Conservation (phyloP, 805 yeast species). For the Zygotorulaspora sp. region DNA sequence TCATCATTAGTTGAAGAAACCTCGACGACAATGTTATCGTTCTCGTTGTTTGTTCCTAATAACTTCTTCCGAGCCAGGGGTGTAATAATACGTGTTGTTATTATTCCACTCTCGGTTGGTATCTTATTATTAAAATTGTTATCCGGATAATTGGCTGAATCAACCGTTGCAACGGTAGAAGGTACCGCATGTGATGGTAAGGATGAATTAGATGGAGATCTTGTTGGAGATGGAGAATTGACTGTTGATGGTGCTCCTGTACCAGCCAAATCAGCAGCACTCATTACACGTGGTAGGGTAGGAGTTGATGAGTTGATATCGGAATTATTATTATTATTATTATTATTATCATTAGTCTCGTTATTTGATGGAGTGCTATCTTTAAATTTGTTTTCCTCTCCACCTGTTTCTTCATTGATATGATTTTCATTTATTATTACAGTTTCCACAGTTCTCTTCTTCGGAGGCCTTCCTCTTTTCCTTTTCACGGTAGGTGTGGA, state of each 20-base stretch:
- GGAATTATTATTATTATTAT: too few relatives aligned
- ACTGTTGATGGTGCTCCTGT: slow-evolving; percentile 1
- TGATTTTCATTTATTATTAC: slow-evolving; percentile 26
- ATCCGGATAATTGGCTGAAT: slow-evolving; percentile 9
- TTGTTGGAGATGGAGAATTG: slow-evolving; percentile 8
- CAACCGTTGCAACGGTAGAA: slow-evolving; percentile 12
- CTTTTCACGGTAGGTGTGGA: slow-evolving; percentile 18
- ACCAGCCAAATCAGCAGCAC: not conserved
- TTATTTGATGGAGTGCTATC: slow-evolving; percentile 17
- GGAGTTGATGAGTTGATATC: not conserved
- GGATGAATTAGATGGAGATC: slow-evolving; percentile 10
- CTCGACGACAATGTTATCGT: slow-evolving; percentile 9
- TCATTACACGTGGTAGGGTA: not conserved
- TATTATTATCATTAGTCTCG: too few relatives aligned
- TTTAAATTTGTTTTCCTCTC: slow-evolving; percentile 16
- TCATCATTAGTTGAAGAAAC: slow-evolving; percentile 7
- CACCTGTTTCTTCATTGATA: slow-evolving; percentile 19
- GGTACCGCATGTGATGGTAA: slow-evolving; percentile 8
- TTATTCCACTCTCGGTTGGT: slow-evolving; percentile 5
- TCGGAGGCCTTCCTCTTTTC: slow-evolving; percentile 36
- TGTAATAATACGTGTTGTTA: slow-evolving; percentile 10
- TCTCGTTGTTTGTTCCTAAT: slow-evolving; percentile 12
- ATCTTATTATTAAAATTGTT: slow-evolving; percentile 1
- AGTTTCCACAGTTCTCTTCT: slow-evolving; percentile 30
- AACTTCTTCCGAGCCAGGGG: slow-evolving; percentile 13